phyloP scores from a whole-genome alignment of 1,139 yeast genomes.

The Magnusiomyces magnusii region DNA sequence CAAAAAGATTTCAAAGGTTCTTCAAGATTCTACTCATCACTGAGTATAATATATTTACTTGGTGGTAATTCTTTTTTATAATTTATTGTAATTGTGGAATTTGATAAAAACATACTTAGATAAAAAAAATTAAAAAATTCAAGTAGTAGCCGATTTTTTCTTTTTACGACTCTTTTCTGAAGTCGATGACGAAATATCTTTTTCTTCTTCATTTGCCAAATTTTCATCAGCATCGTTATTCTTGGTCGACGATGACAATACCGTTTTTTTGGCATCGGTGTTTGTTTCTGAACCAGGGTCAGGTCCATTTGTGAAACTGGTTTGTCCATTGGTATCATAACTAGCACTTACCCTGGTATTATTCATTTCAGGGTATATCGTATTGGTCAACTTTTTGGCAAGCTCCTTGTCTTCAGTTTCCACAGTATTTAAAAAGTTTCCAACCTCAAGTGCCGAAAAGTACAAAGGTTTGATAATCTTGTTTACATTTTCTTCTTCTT shows the following conservation, averaged over 20 bases:
- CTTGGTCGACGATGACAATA: too few relatives aligned
- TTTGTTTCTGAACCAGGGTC: background rate
- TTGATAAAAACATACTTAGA: too few relatives aligned
- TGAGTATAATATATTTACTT: too few relatives aligned
- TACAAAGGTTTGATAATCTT: constrained; percentile 8
- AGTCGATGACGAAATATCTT: background rate
- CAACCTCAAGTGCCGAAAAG: constrained; percentile 16
- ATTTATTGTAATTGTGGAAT: too few relatives aligned
- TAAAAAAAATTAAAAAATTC: too few relatives aligned
- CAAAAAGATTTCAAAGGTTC: too few relatives aligned
- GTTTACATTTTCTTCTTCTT: background rate
- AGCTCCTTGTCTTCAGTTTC: constrained; percentile 35
- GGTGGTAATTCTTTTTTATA: too few relatives aligned
- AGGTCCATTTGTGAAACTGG: background rate
- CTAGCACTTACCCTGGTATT: constrained; percentile 1
- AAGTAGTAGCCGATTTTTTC: background rate
- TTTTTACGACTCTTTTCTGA: background rate
- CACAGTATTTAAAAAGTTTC: constrained; percentile 29
- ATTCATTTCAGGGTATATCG: constrained; percentile 18
- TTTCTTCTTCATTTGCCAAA: background rate
- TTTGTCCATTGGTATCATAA: background rate
- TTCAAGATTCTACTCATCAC: too few relatives aligned
- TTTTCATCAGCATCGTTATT: background rate
- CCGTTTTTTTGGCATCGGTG: too few relatives aligned
- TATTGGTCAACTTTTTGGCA: constrained; percentile 29